Conservation (phyloP, 192 early-diverging fungal genomes). For the Funneliformis geosporum region DNA sequence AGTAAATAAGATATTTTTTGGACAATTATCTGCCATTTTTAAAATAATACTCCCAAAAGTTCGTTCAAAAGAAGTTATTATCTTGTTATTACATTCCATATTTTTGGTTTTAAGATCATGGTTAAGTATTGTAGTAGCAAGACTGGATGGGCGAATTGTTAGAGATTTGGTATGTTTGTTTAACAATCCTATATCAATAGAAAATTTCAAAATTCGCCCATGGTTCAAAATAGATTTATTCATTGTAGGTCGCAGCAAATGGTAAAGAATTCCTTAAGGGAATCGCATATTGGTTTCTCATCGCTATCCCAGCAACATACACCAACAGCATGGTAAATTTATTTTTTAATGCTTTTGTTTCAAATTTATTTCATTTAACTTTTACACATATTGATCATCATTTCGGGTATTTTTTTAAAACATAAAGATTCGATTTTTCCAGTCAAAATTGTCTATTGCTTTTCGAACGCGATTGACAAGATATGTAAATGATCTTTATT, state of each 20-base stretch:
- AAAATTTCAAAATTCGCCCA: background rate
- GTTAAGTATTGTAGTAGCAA: constrained; percentile 88
- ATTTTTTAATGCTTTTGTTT: constrained; percentile 26
- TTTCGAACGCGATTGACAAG: constrained; percentile 86
- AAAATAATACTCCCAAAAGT: constrained; percentile 81
- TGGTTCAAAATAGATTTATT: background rate
- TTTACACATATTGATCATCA: background rate
- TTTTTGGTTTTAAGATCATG: constrained; percentile 92
- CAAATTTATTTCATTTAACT: background rate
- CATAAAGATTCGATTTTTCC: constrained; percentile 63
- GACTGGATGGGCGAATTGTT: constrained; percentile 92
- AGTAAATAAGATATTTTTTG: constrained; percentile 59
- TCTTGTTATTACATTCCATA: constrained; percentile 78
- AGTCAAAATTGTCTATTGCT: constrained; percentile 73
- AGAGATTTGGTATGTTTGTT: constrained; percentile 77
- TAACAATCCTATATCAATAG: background rate
- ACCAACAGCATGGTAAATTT: constrained; percentile 92
- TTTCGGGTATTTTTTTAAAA: background rate
- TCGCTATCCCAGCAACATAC: constrained; percentile 94
- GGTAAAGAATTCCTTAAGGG: constrained; percentile 75
- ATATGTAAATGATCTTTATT: constrained; percentile 84
- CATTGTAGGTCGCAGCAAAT: constrained; percentile 70
- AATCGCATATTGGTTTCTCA: constrained; percentile 87
- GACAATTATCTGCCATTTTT: constrained; percentile 72
- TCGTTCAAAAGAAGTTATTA: constrained; percentile 75